Evolutionary conservation across 1,139 yeast species (phyloP), one percentile per base, ranked within the genome.

Genomic region (Debaryomyces sp.): DNA sequence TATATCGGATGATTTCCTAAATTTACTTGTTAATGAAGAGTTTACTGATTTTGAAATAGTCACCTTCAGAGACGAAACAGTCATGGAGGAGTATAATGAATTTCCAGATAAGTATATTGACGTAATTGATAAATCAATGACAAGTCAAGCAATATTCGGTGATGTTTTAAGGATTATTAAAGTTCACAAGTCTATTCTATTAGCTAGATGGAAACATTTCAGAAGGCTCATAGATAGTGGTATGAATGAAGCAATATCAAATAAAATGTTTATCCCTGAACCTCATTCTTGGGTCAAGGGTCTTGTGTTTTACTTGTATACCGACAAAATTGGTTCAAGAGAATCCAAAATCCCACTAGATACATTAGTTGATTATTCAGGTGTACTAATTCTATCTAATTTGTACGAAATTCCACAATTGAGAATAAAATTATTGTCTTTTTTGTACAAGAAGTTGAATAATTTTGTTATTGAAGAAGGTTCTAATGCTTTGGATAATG

Each of bases 201-300:
- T 75, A 24, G 79, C 87, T 2, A 66, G 88, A 46, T 84, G 88
- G 88, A 83, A 84, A 0, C 85, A 82, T 60, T 84, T 84, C 57
- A 68, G 68, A 53, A 64, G 79, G 49, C 57, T 82, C 13, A 66
- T 80, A 23, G 62, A 66, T 18, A 74, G 83, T 47, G 85, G 84
- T 0, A 84, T 84, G 89, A 58, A 64, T 18, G 89, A 84, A 58
- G 64, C 78, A 0, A 62, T 66, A 6, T 62, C 71, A 8, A 67
- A 71, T 45, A 64, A 63, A 39, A 64, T 84, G 66, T 75, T 78
- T 53, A 77, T 84, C n/a, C 85, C 85, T 0, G 88, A 84, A 55
- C 82, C 84, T 0, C 57, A 65, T 12, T 44, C 54, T 1, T 76
- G 82, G 77, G 74, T 82, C 1, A 59, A 64, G 40, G 72, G 73